Evolutionary conservation across 192 early-diverging fungal species (phyloP), one percentile per base, ranked within the genome.

Genomic region (Backusella liffmaniae): DNA sequence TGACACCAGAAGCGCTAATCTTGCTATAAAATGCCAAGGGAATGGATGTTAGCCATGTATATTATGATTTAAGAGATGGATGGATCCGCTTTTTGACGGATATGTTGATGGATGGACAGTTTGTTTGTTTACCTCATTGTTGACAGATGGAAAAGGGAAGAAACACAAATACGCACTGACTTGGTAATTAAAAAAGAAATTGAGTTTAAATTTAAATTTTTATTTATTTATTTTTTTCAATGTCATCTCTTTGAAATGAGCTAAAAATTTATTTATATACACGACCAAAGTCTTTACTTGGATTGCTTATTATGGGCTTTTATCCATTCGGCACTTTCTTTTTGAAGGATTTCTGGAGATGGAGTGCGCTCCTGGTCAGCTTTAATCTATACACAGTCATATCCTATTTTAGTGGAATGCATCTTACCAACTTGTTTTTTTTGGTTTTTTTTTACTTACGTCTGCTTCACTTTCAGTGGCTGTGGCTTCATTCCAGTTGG

Each of bases 1-100:
- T 91, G 85, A 96, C 95, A 89, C 90, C 90, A 84, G 92, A 87
- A 86, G 94, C 92, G 85, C 90, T 89, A 84, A 98, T 89, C 85
- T 98, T 96, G 83, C 90, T 91, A 78, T 66, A 35, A 35, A 42
- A 72, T 6, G 0, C 67, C 10, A 51, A n/a, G n/a, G 68, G 3
- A 67, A 26, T 21, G 41, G 29, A 26, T 72, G 53, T 44, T 34
- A 66, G 35, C 2, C 10, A 44, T 34, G 15, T 36, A 35, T 12
- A 21, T 39, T 9, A 62, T 23, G 12, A 21, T 75, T 75, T 37
- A 56, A 53, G 74, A 41, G 34, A 70, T 72, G 65, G 73, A 75
- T 79, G 73, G 70, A 80, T 73, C 21, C 21, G 23, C 23, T 56
- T 56, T 56, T 29, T 74, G 70, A 73, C 46, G 36, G 73, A 70